Conservation (phyloP, 1,284 basidiomycete genomes). For the Cutaneotrichosporon mucoides region DNA sequence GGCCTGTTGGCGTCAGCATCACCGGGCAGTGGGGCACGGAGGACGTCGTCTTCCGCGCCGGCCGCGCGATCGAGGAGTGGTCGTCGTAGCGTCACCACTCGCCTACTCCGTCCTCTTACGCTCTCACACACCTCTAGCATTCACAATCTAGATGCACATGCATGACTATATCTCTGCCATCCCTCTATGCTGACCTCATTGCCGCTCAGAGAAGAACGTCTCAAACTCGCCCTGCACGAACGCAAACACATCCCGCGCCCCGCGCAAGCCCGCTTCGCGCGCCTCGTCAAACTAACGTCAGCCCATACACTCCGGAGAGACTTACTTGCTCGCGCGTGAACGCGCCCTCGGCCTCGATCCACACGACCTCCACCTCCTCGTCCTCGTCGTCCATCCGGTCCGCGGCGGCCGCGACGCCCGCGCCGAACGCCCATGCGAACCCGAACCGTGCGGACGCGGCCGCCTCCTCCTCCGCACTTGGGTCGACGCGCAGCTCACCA, state of each 20-base stretch:
- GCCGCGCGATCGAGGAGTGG: conserved; percentile 31
- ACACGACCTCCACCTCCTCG: conserved; percentile 51
- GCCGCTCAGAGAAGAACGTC: conserved; percentile 6
- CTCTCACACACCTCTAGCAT: background rate
- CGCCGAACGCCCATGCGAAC: conserved; percentile 50
- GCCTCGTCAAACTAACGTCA: conserved; percentile 30
- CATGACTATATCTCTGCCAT: background rate
- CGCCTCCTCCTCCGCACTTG: conserved; percentile 60
- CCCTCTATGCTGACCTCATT: background rate
- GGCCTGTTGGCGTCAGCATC: conserved; percentile 82
- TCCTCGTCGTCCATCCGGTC: conserved; percentile 45
- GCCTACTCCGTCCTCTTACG: background rate
- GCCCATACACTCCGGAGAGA: background rate
- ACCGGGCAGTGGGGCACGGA: conserved; percentile 90
- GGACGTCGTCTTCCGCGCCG: conserved; percentile 60
- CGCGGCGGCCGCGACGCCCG: conserved; percentile 45
- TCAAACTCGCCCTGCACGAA: conserved; percentile 6
- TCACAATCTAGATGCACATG: background rate
- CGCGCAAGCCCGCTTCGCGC: conserved; percentile 18
- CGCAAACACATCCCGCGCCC: conserved; percentile 25
- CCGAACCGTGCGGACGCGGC: conserved; percentile 60
- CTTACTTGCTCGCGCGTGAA: conserved; percentile 37
- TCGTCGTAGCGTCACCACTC: background rate
- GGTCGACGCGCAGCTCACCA: conserved; percentile 64
- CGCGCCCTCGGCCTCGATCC: conserved; percentile 47